Evolutionary conservation across 352 stramenopile species (phyloP).

Genomic region (Phytopythium chamaehyphon): DNA sequence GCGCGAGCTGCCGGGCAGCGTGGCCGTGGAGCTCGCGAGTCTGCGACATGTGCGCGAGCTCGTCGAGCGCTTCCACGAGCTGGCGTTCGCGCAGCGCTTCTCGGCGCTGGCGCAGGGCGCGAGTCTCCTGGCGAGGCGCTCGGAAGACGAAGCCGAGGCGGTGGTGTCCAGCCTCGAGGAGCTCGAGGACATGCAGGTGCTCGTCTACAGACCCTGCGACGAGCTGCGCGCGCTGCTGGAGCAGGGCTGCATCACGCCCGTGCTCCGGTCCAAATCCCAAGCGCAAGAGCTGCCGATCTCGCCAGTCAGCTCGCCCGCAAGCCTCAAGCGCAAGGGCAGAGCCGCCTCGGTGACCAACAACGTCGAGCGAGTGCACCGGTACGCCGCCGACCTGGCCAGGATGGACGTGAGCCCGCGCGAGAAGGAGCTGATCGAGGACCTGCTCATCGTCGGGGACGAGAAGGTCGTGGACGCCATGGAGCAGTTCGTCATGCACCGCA

Average conservation of each 20-base stretch:
- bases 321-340: slow-evolving; percentile 68
- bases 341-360: slow-evolving; percentile 67
- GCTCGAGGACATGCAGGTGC: slow-evolving; percentile 47
- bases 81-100: slow-evolving; percentile 71
- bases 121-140: slow-evolving; percentile 39
- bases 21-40: slow-evolving; percentile 43
- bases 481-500: slow-evolving; percentile 58
- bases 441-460: slow-evolving; percentile 67
- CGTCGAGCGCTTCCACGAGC: slow-evolving; percentile 65
- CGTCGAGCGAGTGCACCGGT: slow-evolving; percentile 62
- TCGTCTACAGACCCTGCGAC: slow-evolving; percentile 71
- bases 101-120: slow-evolving; percentile 47
- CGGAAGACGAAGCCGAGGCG: slow-evolving; percentile 25
- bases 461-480: slow-evolving; percentile 79
- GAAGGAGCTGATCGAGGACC: slow-evolving; percentile 57
- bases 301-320: slow-evolving; percentile 38
- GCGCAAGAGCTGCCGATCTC: too few relatives aligned
- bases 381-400: slow-evolving; percentile 54
- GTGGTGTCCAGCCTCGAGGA: slow-evolving; percentile 37
- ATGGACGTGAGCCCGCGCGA: slow-evolving; percentile 69
- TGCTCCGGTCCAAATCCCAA: too few relatives aligned
- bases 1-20: slow-evolving; percentile 58
- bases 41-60: slow-evolving; percentile 38
- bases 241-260: slow-evolving; percentile 64
- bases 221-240: slow-evolving; percentile 69